Base-by-base conservation (phyloP, 1,284 basidiomycete genomes). In the Cerioporus squamosus region DNA sequence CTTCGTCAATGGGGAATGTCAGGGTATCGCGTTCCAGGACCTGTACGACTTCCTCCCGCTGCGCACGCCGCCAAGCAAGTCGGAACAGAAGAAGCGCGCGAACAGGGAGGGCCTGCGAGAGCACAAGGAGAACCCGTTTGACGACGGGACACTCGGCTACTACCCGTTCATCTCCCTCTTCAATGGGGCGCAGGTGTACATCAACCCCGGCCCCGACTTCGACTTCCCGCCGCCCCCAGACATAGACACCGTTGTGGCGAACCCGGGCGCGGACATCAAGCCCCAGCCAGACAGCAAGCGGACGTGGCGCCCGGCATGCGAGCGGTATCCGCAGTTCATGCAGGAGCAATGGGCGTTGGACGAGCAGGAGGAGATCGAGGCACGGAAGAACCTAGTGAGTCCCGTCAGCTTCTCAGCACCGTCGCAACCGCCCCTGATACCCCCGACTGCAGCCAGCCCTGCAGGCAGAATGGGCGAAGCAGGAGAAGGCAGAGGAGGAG, bases 81-180 rank as follows among this genome's bases (percentile, higher is more conserved):
- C 85, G 64, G 81, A 79, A 52, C 71, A 71, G 51, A 75, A 80
- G 69, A 85, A 81, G 66, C 80, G 84, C 39, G 75, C 79, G 31
- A 80, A 84, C 58, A 70, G 72, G 60, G 88, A 91, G 68, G 87
- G 86, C 29, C 79, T 85, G 26, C 84, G 86, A 53, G 88, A 90
- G 66, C 90, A 92, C 70, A 83, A 83, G 60, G 86, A 94, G 72
- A 95, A 95, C 65, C 82, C 85, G 1, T 91, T 94, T 70, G 96
- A 99, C 74, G 97, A 99, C 72, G 97, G 97, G 10, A 90, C 90
- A 18, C 77, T 98, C 6, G 97, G 97, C 0, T 99, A 99, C 74
- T 99, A 95, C 70, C 94, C 96, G 0, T 90, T 97, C 77, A 86
- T 97, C 51, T 97, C 94, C 3, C 81, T 97, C 42, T 99, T 95